Base-by-base conservation (phyloP, 1,139 yeast genomes). In the Suhomyces panamericanus region DNA sequence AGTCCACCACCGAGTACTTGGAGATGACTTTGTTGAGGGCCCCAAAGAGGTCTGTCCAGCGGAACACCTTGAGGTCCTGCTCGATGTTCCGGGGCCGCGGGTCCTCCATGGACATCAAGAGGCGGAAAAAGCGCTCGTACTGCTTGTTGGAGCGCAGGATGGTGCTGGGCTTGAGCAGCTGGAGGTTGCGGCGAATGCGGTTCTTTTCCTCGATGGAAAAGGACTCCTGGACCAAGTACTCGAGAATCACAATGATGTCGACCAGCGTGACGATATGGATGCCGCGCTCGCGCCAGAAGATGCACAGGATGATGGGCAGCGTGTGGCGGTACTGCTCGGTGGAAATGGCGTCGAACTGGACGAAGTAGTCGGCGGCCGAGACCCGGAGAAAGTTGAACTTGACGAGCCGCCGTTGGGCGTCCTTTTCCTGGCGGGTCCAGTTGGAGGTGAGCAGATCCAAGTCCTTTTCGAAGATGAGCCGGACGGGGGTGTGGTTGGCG, bases 31-130 rank as follows among this genome's bases (percentile, higher is more conserved):
- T 83, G 34, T 69, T 65, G 42, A 84, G 60, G 0, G 90, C 90
- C 35, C 65, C 69, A 32, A 69, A 73, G 31, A 84, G 64, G 43
- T 75, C 73, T 17, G 64, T 56, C 90, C 90, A 84, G 31, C 70
- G 70, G 55, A 84, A 81, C 4, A 84, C 89, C 58, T 84, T 84
- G 50, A 84, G 79, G 57, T 84, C 87, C 58, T 85, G 85, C 56
- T 83, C 89, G 44, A 85, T 85, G 55, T 83, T 83, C 35, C 90
- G 66, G 4, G 90, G 90, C 51, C 83, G 72, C 2, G 91, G 90
- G 42, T 75, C 75, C 31, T 78, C 79, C 71, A 80, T 83, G 35
- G 75, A 66, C 89, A 85, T 85, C 43, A 84, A 73, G 38, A 79
- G 62, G 46, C 75, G 70, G 66, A 83, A 85, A 54, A 84, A 80